Percentiles rank a stretch among this genome's conserved stretches.
Conservation (phyloP, 352 stramenopile species). For the Halophytophthora batemanensis region DNA sequence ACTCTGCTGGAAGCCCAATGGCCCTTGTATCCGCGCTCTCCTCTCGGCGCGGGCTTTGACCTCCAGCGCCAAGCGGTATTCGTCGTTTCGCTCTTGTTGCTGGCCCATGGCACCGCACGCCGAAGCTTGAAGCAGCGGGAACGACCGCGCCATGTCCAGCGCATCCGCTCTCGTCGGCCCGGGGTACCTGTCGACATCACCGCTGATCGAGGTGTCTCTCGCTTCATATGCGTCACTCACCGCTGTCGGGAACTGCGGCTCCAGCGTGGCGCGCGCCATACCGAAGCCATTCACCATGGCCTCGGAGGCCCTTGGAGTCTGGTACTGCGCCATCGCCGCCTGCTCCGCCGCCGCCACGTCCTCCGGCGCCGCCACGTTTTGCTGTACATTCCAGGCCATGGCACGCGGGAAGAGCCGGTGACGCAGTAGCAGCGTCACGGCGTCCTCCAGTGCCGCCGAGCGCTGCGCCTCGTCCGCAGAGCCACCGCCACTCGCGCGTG, state of each 20-base stretch:
- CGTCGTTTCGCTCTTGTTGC: neutral
- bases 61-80: neutral
- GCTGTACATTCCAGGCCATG: conserved; percentile 57
- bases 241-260: conserved; percentile 2
- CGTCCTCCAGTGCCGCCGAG: conserved; percentile 16
- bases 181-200: too few relatives aligned
- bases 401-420: conserved; percentile 61
- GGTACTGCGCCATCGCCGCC: conserved; percentile 11
- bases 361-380: conserved; percentile 16
- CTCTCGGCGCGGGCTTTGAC: conserved; percentile 1
- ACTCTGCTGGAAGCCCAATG: neutral
- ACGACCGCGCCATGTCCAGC: conserved; percentile 32
- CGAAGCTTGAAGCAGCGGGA: conserved; percentile 35
- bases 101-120: neutral
- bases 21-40: neutral
- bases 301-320: too few relatives aligned
- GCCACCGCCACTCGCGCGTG: too few relatives aligned
- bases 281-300: too few relatives aligned
- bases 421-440: conserved; percentile 34
- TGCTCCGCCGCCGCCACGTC: conserved; percentile 9
- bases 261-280: neutral
- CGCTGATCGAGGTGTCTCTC: too few relatives aligned
- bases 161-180: conserved; percentile 1
- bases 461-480: neutral
- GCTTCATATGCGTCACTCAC: too few relatives aligned